These are phyloP conservation scores for Cladosporium sp. DNA, from an alignment of 2,329 filamentous ascomycete genomes.

Conservation along the genomic window DNA sequence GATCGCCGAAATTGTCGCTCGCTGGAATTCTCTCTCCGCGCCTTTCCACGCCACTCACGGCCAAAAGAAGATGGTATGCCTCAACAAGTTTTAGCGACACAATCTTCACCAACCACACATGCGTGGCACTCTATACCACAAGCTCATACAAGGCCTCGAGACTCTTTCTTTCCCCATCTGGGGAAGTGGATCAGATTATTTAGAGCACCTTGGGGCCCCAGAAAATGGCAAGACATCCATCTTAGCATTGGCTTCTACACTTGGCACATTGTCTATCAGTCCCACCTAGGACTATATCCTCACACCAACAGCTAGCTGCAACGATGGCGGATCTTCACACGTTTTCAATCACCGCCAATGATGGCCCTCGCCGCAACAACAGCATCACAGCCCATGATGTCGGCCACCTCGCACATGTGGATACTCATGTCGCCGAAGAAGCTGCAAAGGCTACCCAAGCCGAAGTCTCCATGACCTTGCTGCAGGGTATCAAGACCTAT, in stretches of 20 bases:
- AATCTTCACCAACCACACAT: neutral
- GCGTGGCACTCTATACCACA: neutral
- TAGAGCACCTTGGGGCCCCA: constrained; percentile 2
- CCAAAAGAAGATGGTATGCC: neutral
- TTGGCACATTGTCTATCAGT: neutral
- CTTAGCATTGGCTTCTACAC: neutral
- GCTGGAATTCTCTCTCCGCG: neutral
- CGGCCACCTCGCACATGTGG: constrained; percentile 19
- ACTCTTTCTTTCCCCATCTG: neutral
- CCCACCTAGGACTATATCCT: neutral
- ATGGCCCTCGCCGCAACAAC: constrained; percentile 6
- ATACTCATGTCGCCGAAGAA: constrained; percentile 29
- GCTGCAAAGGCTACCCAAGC: constrained; percentile 35
- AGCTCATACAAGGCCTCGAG: neutral
- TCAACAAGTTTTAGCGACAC: neutral
- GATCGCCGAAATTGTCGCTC: neutral
- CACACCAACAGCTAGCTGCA: neutral
- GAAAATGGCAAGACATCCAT: neutral
- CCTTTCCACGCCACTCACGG: neutral
- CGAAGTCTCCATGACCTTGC: constrained; percentile 41
- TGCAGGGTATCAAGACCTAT: constrained; percentile 36
- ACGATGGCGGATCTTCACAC: constrained; percentile 4
- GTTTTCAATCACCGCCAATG: neutral
- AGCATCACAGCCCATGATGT: constrained; percentile 25
- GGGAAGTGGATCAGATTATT: constrained; percentile 9